Base-by-base conservation (phyloP, 768 basidiomycete species). In the Boletus barrowsii region DNA sequence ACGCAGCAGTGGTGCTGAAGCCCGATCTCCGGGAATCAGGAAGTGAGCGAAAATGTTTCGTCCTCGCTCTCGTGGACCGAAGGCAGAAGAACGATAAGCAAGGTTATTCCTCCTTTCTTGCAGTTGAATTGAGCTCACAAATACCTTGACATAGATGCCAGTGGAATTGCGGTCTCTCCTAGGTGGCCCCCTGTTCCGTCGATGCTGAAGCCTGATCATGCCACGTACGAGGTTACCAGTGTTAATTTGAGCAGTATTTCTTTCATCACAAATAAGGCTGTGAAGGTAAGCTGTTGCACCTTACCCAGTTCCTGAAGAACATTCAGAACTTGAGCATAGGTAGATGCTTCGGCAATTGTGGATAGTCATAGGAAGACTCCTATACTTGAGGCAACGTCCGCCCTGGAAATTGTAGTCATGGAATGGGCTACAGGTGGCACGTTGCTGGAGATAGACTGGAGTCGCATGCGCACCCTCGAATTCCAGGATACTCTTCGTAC, bases 361-460 rank as follows among this genome's bases (percentile, higher is more conserved):
- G 86, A 87, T 51, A 76, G 76, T 10, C 85, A 84, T 62, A 76
- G 75, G 32, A 90, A 86, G 36, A 76, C 81, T 3, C 72, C 74
- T 9, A 84, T 91, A 77, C 77, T 79, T 14, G 81, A 83, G 11
- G 81, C 79, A 3, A 73, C 82, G 24, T 64, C 73, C 6, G 71
- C 74, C 9, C 73, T 96, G 13, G 75, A 79, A 42, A 63, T 51
- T 3, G 58, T 87, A 4, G 73, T 82, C 15, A 66, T 75, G 15
- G 86, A 89, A 52, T 93, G 88, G 85, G 54, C 72, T 39, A 53
- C 64, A n/a, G 54, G 61, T 5, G 67, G 71, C 9, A 61, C 60
- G 3, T 72, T 93, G 14, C 80, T 83, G 3, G 97, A 99, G 68
- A 81, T 86, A 5, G 91, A 92, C 51, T 98, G 94, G 95, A 76